phyloP scores from a whole-genome alignment of 495 filamentous ascomycete genomes.

The Talaromyces proteolyticus region DNA sequence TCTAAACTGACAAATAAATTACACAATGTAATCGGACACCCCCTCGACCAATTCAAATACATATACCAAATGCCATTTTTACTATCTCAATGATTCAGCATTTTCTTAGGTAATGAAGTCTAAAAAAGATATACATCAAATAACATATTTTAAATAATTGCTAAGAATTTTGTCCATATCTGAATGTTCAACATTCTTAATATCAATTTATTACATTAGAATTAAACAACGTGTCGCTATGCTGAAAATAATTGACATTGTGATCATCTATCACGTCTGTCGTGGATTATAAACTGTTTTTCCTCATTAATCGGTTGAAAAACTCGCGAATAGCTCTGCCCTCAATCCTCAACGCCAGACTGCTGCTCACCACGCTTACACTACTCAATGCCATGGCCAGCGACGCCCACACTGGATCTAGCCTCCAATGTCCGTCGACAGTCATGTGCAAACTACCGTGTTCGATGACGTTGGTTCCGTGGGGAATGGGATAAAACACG shows the following conservation, averaged over 20 bases:
- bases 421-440: conserved; percentile 21
- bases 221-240: too few species aligned
- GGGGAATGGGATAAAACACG: conserved; percentile 64
- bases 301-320: neutral
- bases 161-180: too few species aligned
- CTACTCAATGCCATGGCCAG: conserved; percentile 71
- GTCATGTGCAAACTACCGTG: conserved; percentile 33
- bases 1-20: too few species aligned
- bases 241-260: too few species aligned
- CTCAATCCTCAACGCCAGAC: conserved; percentile 45
- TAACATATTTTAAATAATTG: too few species aligned
- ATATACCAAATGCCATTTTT: too few species aligned
- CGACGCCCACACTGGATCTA: conserved; percentile 68
- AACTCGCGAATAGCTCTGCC: conserved; percentile 21
- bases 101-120: too few species aligned
- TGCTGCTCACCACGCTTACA: conserved; percentile 62
- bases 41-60: too few species aligned
- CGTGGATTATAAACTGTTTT: neutral
- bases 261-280: too few species aligned
- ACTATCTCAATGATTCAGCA: too few species aligned
- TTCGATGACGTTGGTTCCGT: conserved; percentile 30
- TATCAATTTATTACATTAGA: neutral
- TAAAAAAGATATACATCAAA: too few species aligned
- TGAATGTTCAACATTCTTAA: neutral
- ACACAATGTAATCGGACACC: too few species aligned